Evolutionary conservation across 331 rosid genomes (phyloP), one percentile per base, ranked within the genome.

Genomic region (Phaseolus coccineus): DNA sequence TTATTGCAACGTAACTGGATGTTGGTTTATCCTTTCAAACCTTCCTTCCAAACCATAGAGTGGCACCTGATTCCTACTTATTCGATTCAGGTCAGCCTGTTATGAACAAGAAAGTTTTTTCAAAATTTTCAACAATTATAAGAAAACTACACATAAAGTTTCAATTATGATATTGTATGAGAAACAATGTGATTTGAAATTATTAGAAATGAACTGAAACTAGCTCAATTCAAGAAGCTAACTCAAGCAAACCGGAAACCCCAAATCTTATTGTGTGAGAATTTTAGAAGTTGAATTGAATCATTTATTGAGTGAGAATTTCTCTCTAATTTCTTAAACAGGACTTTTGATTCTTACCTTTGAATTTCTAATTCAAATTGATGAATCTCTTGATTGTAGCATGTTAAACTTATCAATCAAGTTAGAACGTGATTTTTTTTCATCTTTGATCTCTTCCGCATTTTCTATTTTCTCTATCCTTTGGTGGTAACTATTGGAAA

Each of bases 21-120:
- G 97, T 77, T 95, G 91, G 81, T 95, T 95, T 87, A 95, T 92
- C 87, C 99, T 93, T 83, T 93, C 93, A 80, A 91, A 91, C 86
- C 92, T 90, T 83, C 97, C 94, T 78, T 91, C 94, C 85, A 95
- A 92, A 53, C 93, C 94, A 82, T 87, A 95, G 40, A 91, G 85
- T 51, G 97, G 97, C 84, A 87, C 66, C 80, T 95, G 99, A 37
- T 84, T 87, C 91, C 97, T 87, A 80, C 82, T 86, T 22, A 88
- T 72, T 71, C 94, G 87, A 77, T 90, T 95, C 73, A 70, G 78
- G 78, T 95, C 97, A 40, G 97, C 98, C 99, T 95, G 89, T 80
- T 75, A 82, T 68, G 71, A 74, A 76, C 48, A 67, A 66, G 24
- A 78, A 70, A 56, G 14, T 31, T 67, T 10, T 58, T 74, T 79